These are phyloP conservation scores for Hypoxylon rickii DNA, from an alignment of 495 filamentous ascomycete genomes.

Conservation along the genomic window DNA sequence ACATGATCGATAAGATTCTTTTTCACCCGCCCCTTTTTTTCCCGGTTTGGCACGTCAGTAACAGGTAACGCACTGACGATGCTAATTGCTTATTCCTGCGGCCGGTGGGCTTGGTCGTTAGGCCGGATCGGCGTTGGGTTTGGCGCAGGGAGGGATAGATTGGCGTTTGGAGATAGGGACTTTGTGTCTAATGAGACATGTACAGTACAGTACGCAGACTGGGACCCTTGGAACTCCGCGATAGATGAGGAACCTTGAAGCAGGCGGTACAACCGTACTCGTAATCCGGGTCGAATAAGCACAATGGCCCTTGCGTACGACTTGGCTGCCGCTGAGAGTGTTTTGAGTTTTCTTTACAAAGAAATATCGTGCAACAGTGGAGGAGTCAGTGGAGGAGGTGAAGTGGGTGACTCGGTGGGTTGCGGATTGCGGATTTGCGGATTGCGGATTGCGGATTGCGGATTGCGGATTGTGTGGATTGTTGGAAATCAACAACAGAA, in stretches of 20 bases:
- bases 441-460: no score
- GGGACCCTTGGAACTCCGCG: not conserved
- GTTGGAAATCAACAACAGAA: slow-evolving; percentile 19
- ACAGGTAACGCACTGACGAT: slow-evolving; percentile 21
- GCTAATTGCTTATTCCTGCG: slow-evolving; percentile 29
- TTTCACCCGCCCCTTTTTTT: slow-evolving; percentile 20
- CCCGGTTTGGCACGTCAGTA: not conserved
- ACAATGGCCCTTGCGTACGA: slow-evolving; percentile 11
- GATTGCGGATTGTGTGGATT: no score
- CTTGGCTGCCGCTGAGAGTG: not conserved
- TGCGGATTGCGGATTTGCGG: no score
- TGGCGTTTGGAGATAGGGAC: slow-evolving; percentile 27
- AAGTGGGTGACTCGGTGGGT: no score
- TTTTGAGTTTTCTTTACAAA: slow-evolving; percentile 18
- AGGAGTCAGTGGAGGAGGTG: not conserved
- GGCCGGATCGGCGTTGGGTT: slow-evolving; percentile 33
- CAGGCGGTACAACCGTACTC: no score
- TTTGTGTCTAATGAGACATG: slow-evolving; percentile 29
- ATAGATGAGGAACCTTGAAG: slow-evolving; percentile 9
- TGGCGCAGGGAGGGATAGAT: slow-evolving; percentile 23
- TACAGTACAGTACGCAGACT: slow-evolving; percentile 5
- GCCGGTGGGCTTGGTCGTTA: slow-evolving; percentile 16
- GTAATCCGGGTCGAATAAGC: slow-evolving; percentile 2
- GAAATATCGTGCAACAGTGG: slow-evolving; percentile 26
- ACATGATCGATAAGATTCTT: slow-evolving; percentile 24